Percentiles rank a stretch among this genome's conserved stretches.
phyloP scores from a whole-genome alignment of 768 basidiomycete genomes.

The Suillus placidus region DNA sequence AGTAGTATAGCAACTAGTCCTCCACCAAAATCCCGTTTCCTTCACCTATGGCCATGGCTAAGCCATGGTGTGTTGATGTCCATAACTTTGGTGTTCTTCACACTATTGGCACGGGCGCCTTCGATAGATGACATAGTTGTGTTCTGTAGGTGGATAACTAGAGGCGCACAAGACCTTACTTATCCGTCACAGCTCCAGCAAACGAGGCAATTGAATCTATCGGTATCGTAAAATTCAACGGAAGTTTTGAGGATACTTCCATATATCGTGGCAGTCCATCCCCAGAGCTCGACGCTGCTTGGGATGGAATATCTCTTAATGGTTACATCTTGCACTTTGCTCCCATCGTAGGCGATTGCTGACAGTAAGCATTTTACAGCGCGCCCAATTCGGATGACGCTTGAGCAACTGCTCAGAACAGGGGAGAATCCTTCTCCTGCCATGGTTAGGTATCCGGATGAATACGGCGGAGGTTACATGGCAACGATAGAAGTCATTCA shows the following conservation, averaged over 20 bases:
- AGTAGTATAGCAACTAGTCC: background rate
- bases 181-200: constrained; percentile 11
- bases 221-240: constrained; percentile 11
- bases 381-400: constrained; percentile 13
- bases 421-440: constrained; percentile 10
- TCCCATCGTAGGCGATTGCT: background rate
- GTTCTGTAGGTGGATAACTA: background rate
- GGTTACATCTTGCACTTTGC: background rate
- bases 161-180: background rate
- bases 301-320: constrained; percentile 1
- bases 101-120: constrained; percentile 10
- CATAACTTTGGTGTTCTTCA: constrained; percentile 8
- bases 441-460: constrained; percentile 10
- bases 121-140: background rate
- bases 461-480: constrained; percentile 21
- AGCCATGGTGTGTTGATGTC: constrained; percentile 2
- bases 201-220: constrained; percentile 12
- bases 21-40: background rate
- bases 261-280: constrained; percentile 11
- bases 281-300: constrained; percentile 15
- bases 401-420: constrained; percentile 13
- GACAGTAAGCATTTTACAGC: background rate
- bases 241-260: background rate
- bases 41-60: constrained; percentile 9
- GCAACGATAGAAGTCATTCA: constrained; percentile 14